phyloP scores from a whole-genome alignment of 2,329 filamentous ascomycete genomes.

The Trichoderma hamatum region DNA sequence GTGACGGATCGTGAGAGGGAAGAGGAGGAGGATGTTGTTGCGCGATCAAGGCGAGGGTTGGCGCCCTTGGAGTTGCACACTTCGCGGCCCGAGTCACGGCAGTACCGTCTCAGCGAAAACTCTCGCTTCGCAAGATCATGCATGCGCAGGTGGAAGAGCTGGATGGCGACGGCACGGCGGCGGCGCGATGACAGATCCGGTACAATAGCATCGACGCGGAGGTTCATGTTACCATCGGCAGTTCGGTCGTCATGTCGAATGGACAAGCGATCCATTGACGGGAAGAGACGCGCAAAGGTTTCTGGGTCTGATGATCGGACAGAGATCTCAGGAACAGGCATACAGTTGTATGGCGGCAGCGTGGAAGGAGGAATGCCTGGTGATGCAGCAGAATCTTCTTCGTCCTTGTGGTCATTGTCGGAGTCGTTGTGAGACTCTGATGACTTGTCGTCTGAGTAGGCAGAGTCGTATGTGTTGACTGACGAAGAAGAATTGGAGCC shows the following conservation, averaged over 20 bases:
- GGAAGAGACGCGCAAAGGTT: slow-evolving; percentile 84
- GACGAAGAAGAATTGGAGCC: slow-evolving; percentile 52
- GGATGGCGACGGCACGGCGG: slow-evolving; percentile 51
- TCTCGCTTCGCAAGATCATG: slow-evolving; percentile 83
- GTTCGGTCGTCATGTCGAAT: slow-evolving; percentile 92
- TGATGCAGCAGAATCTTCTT: slow-evolving; percentile 32
- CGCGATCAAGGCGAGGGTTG: slow-evolving; percentile 44
- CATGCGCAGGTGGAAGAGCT: slow-evolving; percentile 94
- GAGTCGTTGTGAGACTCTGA: slow-evolving; percentile 33
- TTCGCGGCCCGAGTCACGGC: slow-evolving; percentile 88
- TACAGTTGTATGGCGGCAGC: slow-evolving; percentile 63
- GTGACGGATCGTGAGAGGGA: slow-evolving; percentile 51
- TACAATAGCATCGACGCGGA: slow-evolving; percentile 81
- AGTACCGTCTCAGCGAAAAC: slow-evolving; percentile 90
- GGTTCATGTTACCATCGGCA: slow-evolving; percentile 92
- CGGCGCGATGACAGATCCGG: slow-evolving; percentile 58
- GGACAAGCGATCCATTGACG: slow-evolving; percentile 76
- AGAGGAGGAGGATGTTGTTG: slow-evolving; percentile 26
- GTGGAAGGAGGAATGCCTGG: slow-evolving; percentile 49
- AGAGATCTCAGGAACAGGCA: slow-evolving; percentile 59
- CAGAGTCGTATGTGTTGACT: slow-evolving; percentile 79
- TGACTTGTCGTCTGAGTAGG: slow-evolving; percentile 46
- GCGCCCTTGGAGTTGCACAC: slow-evolving; percentile 83
- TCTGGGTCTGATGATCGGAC: slow-evolving; percentile 75
- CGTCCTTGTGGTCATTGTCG: slow-evolving; percentile 34